Conservation (phyloP, 2,329 filamentous ascomycete genomes). For the Sordariomycetes sp. region DNA sequence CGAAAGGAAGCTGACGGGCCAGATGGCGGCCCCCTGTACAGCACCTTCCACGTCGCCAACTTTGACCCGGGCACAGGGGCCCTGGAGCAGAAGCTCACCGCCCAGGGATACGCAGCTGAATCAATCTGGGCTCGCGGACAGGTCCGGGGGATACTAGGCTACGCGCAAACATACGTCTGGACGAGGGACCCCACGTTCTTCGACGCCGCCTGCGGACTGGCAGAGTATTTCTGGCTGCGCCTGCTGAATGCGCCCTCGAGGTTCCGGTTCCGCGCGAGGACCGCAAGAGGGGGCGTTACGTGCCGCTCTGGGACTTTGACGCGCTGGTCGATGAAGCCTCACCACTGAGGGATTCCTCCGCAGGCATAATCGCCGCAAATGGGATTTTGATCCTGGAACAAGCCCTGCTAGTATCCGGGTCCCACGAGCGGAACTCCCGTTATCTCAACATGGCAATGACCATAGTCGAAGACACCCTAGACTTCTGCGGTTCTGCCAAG, state of each 20-base stretch:
- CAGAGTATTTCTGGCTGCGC: conserved; percentile 33
- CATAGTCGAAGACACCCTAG: conserved; percentile 16
- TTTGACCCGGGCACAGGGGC: conserved; percentile 24
- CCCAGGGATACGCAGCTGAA: conserved; percentile 29
- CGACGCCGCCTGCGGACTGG: conserved; percentile 27
- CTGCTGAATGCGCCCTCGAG: conserved; percentile 21
- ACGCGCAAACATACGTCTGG: conserved; percentile 33
- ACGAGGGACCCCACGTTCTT: conserved; percentile 29
- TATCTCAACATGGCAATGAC: conserved; percentile 14
- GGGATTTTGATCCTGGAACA: conserved; percentile 24
- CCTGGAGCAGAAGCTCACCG: conserved; percentile 29
- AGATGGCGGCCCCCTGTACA: conserved; percentile 14
- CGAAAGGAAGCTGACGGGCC: conserved; percentile 16
- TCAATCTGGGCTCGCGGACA: conserved; percentile 39
- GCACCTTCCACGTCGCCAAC: conserved; percentile 33
- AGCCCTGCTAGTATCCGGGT: conserved; percentile 11
- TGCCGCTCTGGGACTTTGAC: conserved; percentile 32
- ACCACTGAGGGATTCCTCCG: conserved; percentile 22
- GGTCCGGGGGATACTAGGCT: conserved; percentile 36
- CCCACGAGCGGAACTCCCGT: conserved; percentile 7
- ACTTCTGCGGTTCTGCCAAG: conserved; percentile 12
- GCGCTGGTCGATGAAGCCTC: conserved; percentile 21
- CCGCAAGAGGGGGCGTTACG: conserved; percentile 12
- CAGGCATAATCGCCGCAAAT: conserved; percentile 26
- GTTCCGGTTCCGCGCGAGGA: conserved; percentile 4